phyloP scores from a whole-genome alignment of 1,284 basidiomycete genomes.

The Moesziomyces sp. region DNA sequence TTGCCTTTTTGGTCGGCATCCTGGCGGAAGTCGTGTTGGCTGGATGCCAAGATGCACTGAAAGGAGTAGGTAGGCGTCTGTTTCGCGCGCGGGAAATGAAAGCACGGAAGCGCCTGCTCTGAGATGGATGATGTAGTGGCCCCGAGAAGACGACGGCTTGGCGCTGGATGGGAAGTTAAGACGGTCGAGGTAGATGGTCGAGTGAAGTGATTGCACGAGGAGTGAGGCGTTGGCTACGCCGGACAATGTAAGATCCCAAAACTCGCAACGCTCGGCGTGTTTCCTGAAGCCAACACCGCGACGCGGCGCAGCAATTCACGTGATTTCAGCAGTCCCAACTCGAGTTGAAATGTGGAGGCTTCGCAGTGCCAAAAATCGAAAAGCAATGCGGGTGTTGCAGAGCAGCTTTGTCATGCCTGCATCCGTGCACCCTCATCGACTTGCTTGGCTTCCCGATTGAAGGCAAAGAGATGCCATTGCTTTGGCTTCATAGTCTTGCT shows the following conservation, averaged over 20 bases:
- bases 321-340: conserved; percentile 14
- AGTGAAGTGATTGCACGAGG: background rate
- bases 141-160: too few relatives aligned
- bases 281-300: conserved; percentile 39
- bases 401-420: conserved; percentile 18
- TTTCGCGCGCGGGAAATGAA: too few relatives aligned
- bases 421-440: too few relatives aligned
- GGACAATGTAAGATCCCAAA: conserved; percentile 6
- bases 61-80: background rate
- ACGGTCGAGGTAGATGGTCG: background rate
- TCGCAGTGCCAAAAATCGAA: conserved; percentile 4
- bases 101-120: too few relatives aligned
- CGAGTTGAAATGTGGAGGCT: conserved; percentile 25
- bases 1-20: conserved; percentile 43
- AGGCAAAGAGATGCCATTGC: too few relatives aligned
- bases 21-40: background rate
- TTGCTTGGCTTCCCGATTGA: too few relatives aligned
- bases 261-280: conserved; percentile 5
- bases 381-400: background rate
- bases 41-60: background rate
- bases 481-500: too few relatives aligned
- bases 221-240: background rate
- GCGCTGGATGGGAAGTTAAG: too few relatives aligned
- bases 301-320: conserved; percentile 39
- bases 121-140: too few relatives aligned